phyloP scores from a whole-genome alignment of 306 rosid species.

The Casuarina glauca region DNA sequence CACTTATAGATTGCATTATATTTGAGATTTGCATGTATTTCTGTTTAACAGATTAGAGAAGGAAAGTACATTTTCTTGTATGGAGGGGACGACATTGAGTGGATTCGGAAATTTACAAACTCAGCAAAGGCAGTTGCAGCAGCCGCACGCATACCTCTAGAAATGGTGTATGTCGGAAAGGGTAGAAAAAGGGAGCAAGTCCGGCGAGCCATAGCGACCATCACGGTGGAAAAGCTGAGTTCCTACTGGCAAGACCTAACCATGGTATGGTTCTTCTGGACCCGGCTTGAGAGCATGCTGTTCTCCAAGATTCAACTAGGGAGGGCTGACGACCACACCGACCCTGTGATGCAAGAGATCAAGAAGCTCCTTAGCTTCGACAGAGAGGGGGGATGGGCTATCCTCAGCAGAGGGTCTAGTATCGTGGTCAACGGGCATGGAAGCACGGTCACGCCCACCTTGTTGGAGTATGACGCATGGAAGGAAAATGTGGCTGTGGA shows the following conservation, averaged over 20 bases:
- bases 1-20: background rate
- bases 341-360: slow-evolving; percentile 50
- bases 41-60: slow-evolving; percentile 44
- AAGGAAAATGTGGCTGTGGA: slow-evolving; percentile 26
- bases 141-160: slow-evolving; percentile 40
- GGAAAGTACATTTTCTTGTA: slow-evolving; percentile 49
- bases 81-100: slow-evolving; percentile 56
- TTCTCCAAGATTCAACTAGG: slow-evolving; percentile 55
- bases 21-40: background rate
- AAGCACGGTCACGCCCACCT: slow-evolving; percentile 28
- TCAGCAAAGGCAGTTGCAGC: slow-evolving; percentile 40
- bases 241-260: slow-evolving; percentile 50
- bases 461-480: slow-evolving; percentile 52
- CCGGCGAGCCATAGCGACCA: slow-evolving; percentile 30
- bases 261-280: slow-evolving; percentile 75
- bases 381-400: slow-evolving; percentile 51
- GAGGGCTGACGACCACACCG: slow-evolving; percentile 33
- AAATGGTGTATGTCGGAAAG: slow-evolving; percentile 62
- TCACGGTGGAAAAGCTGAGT: slow-evolving; percentile 41
- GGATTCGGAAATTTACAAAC: slow-evolving; percentile 52
- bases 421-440: slow-evolving; percentile 53
- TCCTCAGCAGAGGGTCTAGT: slow-evolving; percentile 45
- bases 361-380: slow-evolving; percentile 55
- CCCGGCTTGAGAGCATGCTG: slow-evolving; percentile 60
- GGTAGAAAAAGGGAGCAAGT: slow-evolving; percentile 53